Percentiles rank a stretch among this genome's conserved stretches.
Evolutionary conservation across 345 rosid genomes (phyloP).

Genomic region (Eucalyptus polybractea): DNA sequence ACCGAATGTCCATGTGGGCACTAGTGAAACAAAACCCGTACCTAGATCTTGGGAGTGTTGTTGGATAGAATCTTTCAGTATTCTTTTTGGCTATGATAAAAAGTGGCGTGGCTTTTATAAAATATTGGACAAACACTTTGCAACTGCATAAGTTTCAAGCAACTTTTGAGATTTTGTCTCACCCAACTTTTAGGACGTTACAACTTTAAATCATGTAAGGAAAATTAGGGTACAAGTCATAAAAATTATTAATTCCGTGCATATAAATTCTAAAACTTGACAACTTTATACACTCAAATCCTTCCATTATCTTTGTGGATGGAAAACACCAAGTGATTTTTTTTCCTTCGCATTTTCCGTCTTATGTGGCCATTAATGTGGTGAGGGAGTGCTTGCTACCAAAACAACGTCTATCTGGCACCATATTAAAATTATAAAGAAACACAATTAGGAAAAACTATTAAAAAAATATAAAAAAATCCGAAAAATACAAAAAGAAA

Average conservation of each 20-base stretch:
- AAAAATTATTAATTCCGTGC: neutral
- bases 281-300: neutral
- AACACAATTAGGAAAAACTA: neutral
- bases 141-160: neutral
- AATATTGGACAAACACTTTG: neutral
- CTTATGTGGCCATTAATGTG: neutral
- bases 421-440: neutral
- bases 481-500: neutral
- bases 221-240: neutral
- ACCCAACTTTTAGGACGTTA: neutral
- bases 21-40: neutral
- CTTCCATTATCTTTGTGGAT: neutral
- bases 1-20: neutral
- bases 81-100: neutral
- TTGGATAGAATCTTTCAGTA: neutral
- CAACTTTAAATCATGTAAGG: neutral
- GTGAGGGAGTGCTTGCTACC: neutral
- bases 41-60: neutral
- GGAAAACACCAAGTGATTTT: neutral
- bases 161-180: neutral
- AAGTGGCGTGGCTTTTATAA: neutral
- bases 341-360: neutral
- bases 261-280: neutral
- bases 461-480: neutral
- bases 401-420: neutral